Conservation (phyloP, 768 basidiomycete species). For the Collybia mongolica region DNA sequence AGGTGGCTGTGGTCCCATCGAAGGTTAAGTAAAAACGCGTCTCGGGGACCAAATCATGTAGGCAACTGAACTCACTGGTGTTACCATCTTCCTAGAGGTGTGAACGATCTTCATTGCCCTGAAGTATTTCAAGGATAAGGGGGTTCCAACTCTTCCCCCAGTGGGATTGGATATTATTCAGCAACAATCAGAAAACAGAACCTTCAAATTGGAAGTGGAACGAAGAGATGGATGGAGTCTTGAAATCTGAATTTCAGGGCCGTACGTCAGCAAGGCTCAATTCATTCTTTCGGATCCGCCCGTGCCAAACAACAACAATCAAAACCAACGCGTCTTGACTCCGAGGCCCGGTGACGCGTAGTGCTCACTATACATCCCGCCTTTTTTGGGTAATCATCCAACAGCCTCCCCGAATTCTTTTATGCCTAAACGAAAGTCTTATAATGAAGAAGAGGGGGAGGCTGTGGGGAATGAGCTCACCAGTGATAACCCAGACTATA, state of each 20-base stretch:
- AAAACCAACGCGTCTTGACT: background rate
- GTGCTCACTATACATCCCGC: background rate
- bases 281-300: slow-evolving; percentile 1
- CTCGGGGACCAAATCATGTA: slow-evolving; percentile 13
- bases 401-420: background rate
- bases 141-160: slow-evolving; percentile 11
- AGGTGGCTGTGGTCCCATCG: slow-evolving; percentile 51
- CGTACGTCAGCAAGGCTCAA: slow-evolving; percentile 23
- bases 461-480: background rate
- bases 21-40: slow-evolving; percentile 15
- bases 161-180: background rate
- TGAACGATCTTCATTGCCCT: slow-evolving; percentile 86
- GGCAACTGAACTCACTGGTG: slow-evolving; percentile 57
- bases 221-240: slow-evolving; percentile 8
- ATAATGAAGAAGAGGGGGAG: slow-evolving; percentile 5
- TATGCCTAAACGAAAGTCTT: slow-evolving; percentile 28
- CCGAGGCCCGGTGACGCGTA: no score
- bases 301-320: no score
- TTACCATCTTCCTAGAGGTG: slow-evolving; percentile 78
- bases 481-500: slow-evolving; percentile 5
- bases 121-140: slow-evolving; percentile 41
- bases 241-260: slow-evolving; percentile 17
- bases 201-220: slow-evolving; percentile 1
- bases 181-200: no score
- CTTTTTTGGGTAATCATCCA: background rate